Percentiles rank a stretch among this genome's conserved stretches.
Evolutionary conservation across 2,329 filamentous ascomycete species (phyloP).

Genomic region (Colletotrichum horii): DNA sequence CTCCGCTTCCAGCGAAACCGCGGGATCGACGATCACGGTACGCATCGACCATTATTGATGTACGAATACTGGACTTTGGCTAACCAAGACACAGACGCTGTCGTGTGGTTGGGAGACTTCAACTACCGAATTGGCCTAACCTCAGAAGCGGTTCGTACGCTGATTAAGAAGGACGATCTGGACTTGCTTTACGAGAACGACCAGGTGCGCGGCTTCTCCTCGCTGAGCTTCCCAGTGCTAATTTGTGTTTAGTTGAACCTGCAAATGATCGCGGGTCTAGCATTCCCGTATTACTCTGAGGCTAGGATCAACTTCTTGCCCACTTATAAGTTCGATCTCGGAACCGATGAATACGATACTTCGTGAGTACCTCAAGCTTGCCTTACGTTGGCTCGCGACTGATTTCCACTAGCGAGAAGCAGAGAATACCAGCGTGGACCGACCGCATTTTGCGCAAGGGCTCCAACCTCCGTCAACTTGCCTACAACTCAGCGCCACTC

Average conservation of each 20-base stretch:
- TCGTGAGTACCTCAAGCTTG: conserved; percentile 60
- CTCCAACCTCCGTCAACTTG: conserved; percentile 77
- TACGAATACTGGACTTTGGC: not conserved
- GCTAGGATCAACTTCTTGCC: conserved; percentile 86
- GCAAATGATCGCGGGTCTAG: conserved; percentile 91
- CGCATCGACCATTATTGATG: conserved; percentile 21
- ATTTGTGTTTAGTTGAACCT: conserved; percentile 71
- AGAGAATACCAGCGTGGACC: conserved; percentile 95
- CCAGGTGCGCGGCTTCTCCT: conserved; percentile 59
- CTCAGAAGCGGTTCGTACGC: conserved; percentile 76
- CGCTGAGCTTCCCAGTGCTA: not conserved
- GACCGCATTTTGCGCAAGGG: conserved; percentile 92
- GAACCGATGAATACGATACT: conserved; percentile 87
- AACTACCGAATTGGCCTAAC: conserved; percentile 93
- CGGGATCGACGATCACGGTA: conserved; percentile 88
- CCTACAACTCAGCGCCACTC: conserved; percentile 83
- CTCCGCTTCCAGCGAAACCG: conserved; percentile 90
- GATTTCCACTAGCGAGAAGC: conserved; percentile 73
- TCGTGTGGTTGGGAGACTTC: conserved; percentile 97
- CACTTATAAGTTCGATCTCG: conserved; percentile 95
- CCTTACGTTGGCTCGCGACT: conserved; percentile 24
- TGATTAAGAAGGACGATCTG: conserved; percentile 76
- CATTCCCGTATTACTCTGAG: conserved; percentile 93
- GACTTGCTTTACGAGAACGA: conserved; percentile 89
- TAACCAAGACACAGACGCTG: conserved; percentile 54